Evolutionary conservation across 2,329 filamentous ascomycete species (phyloP), one percentile per base, ranked within the genome.

Genomic region (Paecilomyces sp.): DNA sequence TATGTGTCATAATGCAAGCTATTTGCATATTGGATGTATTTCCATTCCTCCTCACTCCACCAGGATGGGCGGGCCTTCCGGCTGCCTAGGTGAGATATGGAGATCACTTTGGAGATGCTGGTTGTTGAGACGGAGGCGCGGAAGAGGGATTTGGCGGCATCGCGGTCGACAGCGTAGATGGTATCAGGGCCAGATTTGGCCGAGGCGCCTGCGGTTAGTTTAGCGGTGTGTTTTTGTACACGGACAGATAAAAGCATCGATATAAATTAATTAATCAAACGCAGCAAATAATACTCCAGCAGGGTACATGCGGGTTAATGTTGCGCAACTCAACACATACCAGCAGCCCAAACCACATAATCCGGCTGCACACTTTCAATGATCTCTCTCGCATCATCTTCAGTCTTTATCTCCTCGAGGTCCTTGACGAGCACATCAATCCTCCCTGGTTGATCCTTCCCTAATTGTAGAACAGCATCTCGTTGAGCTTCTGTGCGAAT

Each of bases 261-360:
- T 28, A 28, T 28, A 28, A 6, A 28, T 28, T 22, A 28, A 28
- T 28, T 28, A 28, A 28, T 24, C 18, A 4, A 18, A n/a, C 22
- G 13, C 25, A 28, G 50, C 12, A 12, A 28, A 53, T 18, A 12
- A 53, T 24, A 24, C 18, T 4, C 25, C 25, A 53, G 51, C 4
- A 5, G n/a, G 11, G 15, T 18, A 15, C 7, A 28, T 53, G 24
- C 11, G 11, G 5, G 6, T 4, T 3, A 53, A 47, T 9, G 22
- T 51, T 13, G 3, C 13, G 47, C n/a, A 50, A 50, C 8, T 4
- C 1, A 3, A 50, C 18, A 53, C 51, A 30, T 53, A 34, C 57
- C 57, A 41, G 57, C 57, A 18, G 51, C 51, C 57, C 57, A 59
- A 33, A 59, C 57, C 6, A 59, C 24, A 54, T 30, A 47, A 41